Evolutionary conservation across 352 stramenopile genomes (phyloP), one percentile per base, ranked within the genome.

Genomic region (Pythium sukuiense): DNA sequence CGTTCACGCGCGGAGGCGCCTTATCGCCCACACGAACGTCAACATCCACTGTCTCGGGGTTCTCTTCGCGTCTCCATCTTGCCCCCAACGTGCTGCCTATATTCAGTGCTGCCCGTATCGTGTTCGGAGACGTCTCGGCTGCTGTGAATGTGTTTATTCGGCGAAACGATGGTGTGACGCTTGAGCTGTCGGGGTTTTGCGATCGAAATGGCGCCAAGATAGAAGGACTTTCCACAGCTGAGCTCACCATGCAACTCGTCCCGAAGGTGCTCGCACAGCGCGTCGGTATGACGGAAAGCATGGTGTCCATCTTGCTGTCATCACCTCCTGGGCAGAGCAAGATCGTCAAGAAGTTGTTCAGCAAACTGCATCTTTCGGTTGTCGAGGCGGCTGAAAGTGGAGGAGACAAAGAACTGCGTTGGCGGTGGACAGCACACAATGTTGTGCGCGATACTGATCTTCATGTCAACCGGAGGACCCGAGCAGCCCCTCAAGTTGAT

Each of bases 241-340:
- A 62, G 13, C 37, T 70, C 9, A 59, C 27, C 1, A 59, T 74
- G 32, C 29, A 46, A 27, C 26, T 74, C 0, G 16, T 27, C 2
- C 6, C 30, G 6, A 59, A 62, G n/a, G 20, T 48, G 16, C n/a
- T 74, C 12, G 67, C 57, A 0, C 35, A 57, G 3, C 29, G 27
- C 1, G 52, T 68, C 3, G 53, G 14, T 1, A 77, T 77, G 71
- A 70, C 67, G 1, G 63, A 61, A 13, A 55, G 60, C 14, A 77
- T 67, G 41, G 54, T 70, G 2, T 33, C 35, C 3, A 69, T 77
- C 13, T 32, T 77, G 24, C 39, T 74, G 11, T 72, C 71, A 6
- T 60, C 67, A 14, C 45, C 55, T 6, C 33, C 37, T 24, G 67
- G 61, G 16, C 67, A 75, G 29, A 61, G 16, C 11, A 63, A 66